These are phyloP conservation scores for Saccharomycopsis javanensis DNA, from an alignment of 805 yeast species.

Conservation along the genomic window DNA sequence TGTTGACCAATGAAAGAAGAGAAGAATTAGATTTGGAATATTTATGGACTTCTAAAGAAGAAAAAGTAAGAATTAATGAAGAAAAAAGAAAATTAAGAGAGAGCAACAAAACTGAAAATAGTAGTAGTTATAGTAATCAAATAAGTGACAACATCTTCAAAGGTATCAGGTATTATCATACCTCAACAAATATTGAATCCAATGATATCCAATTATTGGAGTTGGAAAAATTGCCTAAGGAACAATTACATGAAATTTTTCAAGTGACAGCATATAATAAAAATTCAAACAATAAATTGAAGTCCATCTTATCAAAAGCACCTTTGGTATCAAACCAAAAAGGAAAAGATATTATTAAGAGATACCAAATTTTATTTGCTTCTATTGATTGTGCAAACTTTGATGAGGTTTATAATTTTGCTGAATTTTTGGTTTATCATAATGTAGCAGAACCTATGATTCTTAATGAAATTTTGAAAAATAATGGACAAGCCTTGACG, in stretches of 20 bases:
- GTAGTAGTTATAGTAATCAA: constrained; percentile 12
- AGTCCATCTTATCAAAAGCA: neutral
- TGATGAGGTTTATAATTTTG: constrained; percentile 5
- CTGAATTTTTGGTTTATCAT: neutral
- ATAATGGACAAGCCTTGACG: neutral
- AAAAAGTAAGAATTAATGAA: constrained; percentile 25
- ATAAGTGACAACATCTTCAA: constrained; percentile 31
- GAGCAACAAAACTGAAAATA: neutral
- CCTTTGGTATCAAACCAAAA: neutral
- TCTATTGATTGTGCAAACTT: neutral
- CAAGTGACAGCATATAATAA: neutral
- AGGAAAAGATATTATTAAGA: neutral
- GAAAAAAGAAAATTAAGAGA: constrained; percentile 17
- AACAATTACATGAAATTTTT: neutral
- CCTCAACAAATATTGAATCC: constrained; percentile 19
- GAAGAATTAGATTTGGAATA: constrained; percentile 59
- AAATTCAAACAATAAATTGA: neutral
- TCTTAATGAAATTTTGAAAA: neutral
- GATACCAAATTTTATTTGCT: neutral
- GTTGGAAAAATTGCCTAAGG: neutral
- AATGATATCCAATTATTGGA: neutral
- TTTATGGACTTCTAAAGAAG: constrained; percentile 46
- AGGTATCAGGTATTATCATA: constrained; percentile 37
- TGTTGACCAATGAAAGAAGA: constrained; percentile 64
- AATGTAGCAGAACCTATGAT: neutral